A percentile compares a stretch with the other conserved stretches of the same genome.
These are phyloP conservation scores for Persicaria maculosa DNA, from an alignment of 148 eudicot species.

Conservation along the genomic window DNA sequence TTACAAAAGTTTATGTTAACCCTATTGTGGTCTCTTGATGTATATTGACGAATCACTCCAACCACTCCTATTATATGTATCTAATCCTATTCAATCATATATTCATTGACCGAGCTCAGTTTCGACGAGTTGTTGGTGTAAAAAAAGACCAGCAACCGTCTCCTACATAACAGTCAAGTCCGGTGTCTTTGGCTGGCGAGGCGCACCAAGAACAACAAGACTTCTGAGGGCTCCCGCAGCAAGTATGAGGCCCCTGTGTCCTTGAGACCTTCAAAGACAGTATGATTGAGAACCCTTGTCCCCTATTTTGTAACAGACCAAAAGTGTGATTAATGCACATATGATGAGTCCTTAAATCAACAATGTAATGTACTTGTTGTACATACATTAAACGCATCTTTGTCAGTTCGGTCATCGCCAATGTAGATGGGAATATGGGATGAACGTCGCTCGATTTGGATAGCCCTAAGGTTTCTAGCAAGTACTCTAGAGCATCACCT, in stretches of 20 bases:
- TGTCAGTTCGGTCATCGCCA: slow-evolving; percentile 69
- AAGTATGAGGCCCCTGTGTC: slow-evolving; percentile 60
- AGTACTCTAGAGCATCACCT: slow-evolving; percentile 58
- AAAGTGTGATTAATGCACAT: background rate
- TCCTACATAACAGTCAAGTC: too few species aligned
- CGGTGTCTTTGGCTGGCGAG: slow-evolving; percentile 24
- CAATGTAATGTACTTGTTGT: background rate
- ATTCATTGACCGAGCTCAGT: too few species aligned
- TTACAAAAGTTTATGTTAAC: too few species aligned
- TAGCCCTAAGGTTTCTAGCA: slow-evolving; percentile 43
- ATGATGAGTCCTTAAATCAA: too few species aligned
- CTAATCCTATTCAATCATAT: too few species aligned
- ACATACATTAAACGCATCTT: slow-evolving; percentile 60
- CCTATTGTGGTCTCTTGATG: too few species aligned
- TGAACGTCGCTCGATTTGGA: slow-evolving; percentile 35
- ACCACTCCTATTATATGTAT: too few species aligned
- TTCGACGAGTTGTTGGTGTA: too few species aligned
- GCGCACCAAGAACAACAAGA: slow-evolving; percentile 39
- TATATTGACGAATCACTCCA: too few species aligned
- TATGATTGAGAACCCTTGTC: slow-evolving; percentile 1
- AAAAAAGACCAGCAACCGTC: too few species aligned
- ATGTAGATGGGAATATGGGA: slow-evolving; percentile 37
- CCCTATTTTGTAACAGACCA: background rate
- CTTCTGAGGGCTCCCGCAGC: slow-evolving; percentile 66
- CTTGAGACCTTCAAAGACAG: slow-evolving; percentile 12